These are phyloP conservation scores for Pseudocercospora crystallina DNA, from an alignment of 2,329 filamentous ascomycete species.

Conservation along the genomic window DNA sequence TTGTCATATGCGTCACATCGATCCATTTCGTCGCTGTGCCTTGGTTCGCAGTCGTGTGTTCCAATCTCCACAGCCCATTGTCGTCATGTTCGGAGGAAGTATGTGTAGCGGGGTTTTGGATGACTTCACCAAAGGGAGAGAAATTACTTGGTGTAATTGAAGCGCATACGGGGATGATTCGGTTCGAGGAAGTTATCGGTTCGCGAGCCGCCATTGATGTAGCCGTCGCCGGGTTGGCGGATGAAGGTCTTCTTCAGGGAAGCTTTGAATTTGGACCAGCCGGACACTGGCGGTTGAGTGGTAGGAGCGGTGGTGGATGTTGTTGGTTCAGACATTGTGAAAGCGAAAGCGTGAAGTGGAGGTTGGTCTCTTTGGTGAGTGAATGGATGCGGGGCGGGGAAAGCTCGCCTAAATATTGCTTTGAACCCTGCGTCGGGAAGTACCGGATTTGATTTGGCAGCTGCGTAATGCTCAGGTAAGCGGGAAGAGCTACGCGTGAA, in stretches of 20 bases:
- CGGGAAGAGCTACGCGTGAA: slow-evolving; percentile 4
- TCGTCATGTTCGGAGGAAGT: slow-evolving; percentile 30
- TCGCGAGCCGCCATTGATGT: slow-evolving; percentile 11
- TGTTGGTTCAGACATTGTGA: slow-evolving; percentile 2
- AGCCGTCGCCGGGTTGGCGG: slow-evolving; percentile 11
- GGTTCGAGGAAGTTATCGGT: slow-evolving; percentile 37
- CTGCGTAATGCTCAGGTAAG: too few species aligned
- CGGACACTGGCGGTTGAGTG: background rate
- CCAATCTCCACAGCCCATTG: slow-evolving; percentile 31
- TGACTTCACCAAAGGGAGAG: slow-evolving; percentile 76
- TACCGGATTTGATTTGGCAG: too few species aligned
- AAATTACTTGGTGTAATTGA: slow-evolving; percentile 71
- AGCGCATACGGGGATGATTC: slow-evolving; percentile 54
- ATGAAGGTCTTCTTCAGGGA: slow-evolving; percentile 23
- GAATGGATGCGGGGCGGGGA: background rate
- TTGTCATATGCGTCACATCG: slow-evolving; percentile 69
- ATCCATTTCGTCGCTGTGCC: slow-evolving; percentile 84
- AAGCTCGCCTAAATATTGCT: background rate
- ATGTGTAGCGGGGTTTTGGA: slow-evolving; percentile 63
- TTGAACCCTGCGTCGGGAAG: background rate
- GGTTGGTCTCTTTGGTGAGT: background rate
- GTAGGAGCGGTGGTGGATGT: slow-evolving; percentile 12
- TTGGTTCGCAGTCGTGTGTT: slow-evolving; percentile 71
- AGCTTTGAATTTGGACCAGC: slow-evolving; percentile 17
- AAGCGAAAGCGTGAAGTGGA: background rate